These are phyloP conservation scores for Mortierella sp. DNA, from an alignment of 371 early-diverging fungal species.

Conservation along the genomic window DNA sequence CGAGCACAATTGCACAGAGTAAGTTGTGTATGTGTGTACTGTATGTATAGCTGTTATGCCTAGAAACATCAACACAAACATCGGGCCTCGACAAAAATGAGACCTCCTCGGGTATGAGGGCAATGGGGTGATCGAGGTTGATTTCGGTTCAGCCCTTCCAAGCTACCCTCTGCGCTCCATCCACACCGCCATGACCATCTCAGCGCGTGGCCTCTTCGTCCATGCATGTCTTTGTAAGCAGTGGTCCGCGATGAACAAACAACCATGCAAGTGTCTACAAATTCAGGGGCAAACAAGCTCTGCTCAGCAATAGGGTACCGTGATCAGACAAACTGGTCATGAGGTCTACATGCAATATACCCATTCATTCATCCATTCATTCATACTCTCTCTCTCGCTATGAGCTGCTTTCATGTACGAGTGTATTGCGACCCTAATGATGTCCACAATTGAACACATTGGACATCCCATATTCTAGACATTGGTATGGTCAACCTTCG, in stretches of 20 bases:
- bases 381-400: too few relatives aligned
- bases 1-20: too few relatives aligned
- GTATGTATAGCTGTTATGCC: too few relatives aligned
- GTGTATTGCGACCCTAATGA: too few relatives aligned
- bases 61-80: too few relatives aligned
- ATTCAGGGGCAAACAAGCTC: constrained; percentile 19
- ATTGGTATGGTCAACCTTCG: too few relatives aligned
- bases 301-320: neutral
- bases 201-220: neutral
- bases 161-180: neutral
- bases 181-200: neutral
- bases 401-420: too few relatives aligned
- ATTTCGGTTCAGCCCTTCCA: neutral
- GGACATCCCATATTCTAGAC: too few relatives aligned
- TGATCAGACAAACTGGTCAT: constrained; percentile 4
- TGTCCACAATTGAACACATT: too few relatives aligned
- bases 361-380: neutral
- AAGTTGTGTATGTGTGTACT: too few relatives aligned
- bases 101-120: too few relatives aligned
- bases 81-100: too few relatives aligned
- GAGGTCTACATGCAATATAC: neutral
- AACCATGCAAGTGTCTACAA: constrained; percentile 28
- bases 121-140: neutral
- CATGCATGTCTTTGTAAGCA: neutral
- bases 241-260: neutral